Base-by-base conservation (phyloP, 441 rosid species). In the Populus hybrid region DNA sequence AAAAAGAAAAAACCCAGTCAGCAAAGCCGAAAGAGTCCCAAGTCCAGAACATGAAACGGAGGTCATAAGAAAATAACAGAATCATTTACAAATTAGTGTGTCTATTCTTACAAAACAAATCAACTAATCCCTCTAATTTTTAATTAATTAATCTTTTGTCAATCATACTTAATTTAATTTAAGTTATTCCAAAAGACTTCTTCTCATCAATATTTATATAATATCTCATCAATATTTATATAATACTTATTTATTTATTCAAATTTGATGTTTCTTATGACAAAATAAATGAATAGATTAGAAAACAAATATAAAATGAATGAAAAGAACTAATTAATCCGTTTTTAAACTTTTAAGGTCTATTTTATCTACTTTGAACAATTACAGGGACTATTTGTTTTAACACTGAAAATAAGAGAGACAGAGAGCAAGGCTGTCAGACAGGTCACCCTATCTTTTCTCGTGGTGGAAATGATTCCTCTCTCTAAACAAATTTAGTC, bases 391-490 rank as follows among this genome's bases (percentile, higher is more conserved):
- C 57, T 46, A 10, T 6, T 46, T 4, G 3, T 46, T 46, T 10
- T 4, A 14, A 3, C 59, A 50, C n/a, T 26, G 30, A 65, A 53
- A 75, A 64, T 3, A 59, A 36, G 11, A 68, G 32, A 10, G 7
- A 63, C 74, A 59, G n/a, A 21, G 78, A 78, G 78, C 30, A 42
- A 64, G 34, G 67, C 91, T 88, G 93, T 85, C 91, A 83, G 87
- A 90, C 94, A 86, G 92, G 89, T 86, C 92, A 89, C 84, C 86
- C 85, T 77, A 84, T 88, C 89, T 81, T 88, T 89, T 83, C 85
- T 84, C 84, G 85, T 84, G 90, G 88, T 79, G 81, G 85, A 84
- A 91, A 90, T 91, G 91, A 88, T 88, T 87, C 88, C 75, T 74
- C 80, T n/a, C 71, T 63, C 38, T 57, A 24, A 11, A 23, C 73